Conservation (phyloP, 2,329 filamentous ascomycete species). For the Alternaria triticina region DNA sequence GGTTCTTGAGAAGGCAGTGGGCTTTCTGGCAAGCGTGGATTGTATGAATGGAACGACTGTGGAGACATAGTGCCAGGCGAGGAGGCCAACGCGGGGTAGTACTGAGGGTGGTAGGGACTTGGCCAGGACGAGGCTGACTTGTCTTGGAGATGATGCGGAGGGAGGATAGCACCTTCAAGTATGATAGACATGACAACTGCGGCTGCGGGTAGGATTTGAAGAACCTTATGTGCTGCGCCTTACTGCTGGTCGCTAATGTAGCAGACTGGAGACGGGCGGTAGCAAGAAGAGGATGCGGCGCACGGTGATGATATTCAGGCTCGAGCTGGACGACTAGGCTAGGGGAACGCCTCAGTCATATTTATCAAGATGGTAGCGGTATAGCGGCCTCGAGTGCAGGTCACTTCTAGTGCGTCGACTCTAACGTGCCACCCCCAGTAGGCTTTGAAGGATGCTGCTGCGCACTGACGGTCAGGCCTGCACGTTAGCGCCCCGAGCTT, state of each 20-base stretch:
- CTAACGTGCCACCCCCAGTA: conserved; percentile 36
- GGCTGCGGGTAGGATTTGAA: conserved; percentile 11
- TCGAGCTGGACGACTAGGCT: conserved; percentile 20
- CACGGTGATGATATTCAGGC: conserved; percentile 15
- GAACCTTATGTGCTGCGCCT: conserved; percentile 23
- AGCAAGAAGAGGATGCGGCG: conserved; percentile 8
- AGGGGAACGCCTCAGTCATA: conserved; percentile 26
- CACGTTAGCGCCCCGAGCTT: conserved; percentile 34
- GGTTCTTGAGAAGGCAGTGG: conserved; percentile 36
- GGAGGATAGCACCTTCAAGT: conserved; percentile 44
- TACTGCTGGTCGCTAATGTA: conserved; percentile 17
- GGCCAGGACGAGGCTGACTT: conserved; percentile 36
- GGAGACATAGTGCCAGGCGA: conserved; percentile 43
- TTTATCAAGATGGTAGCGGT: conserved; percentile 29
- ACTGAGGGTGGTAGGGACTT: conserved; percentile 31
- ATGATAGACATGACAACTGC: conserved; percentile 41
- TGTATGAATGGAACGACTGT: conserved; percentile 38
- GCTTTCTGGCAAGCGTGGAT: conserved; percentile 36
- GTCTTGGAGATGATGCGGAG: conserved; percentile 40
- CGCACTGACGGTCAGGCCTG: conserved; percentile 31
- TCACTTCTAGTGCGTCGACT: conserved; percentile 43
- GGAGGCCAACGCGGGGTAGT: conserved; percentile 33
- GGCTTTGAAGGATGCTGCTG: conserved; percentile 29
- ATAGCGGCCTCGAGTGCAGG: conserved; percentile 19
- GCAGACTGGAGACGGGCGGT: conserved; percentile 14